A percentile compares a stretch with the other conserved stretches of the same genome.
Evolutionary conservation across 805 yeast genomes (phyloP).

Genomic region (Yamadazyma endophytica): DNA sequence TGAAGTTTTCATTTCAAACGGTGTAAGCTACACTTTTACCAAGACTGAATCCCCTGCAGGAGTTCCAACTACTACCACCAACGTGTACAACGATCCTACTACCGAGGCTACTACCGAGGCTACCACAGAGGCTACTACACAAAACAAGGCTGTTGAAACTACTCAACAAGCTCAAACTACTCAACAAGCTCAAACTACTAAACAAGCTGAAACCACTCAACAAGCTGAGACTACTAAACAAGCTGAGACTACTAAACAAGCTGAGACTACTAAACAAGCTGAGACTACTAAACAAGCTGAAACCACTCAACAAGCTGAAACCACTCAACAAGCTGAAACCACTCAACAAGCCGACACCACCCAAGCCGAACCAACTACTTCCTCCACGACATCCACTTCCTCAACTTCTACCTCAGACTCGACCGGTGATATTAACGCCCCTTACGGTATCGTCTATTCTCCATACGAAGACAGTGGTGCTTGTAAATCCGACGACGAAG

Average conservation of each 20-base stretch:
- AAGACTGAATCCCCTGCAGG: conserved; percentile 29
- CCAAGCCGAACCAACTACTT: conserved; percentile 13
- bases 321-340: conserved; percentile 9
- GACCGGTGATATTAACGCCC: conserved; percentile 29
- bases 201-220: conserved; percentile 6
- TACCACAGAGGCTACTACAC: conserved; percentile 13
- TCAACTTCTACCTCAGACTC: conserved; percentile 12
- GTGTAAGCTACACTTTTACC: conserved; percentile 48
- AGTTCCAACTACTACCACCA: conserved; percentile 29
- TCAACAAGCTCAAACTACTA: conserved; percentile 20
- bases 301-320: conserved; percentile 10
- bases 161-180: conserved; percentile 28
- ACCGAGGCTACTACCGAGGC: conserved; percentile 29
- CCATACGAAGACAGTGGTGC: conserved; percentile 69
- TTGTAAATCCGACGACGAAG: conserved; percentile 59
- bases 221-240: conserved; percentile 8
- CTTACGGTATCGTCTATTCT: conserved; percentile 65
- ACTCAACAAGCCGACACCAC: conserved; percentile 22
- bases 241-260: conserved; percentile 6
- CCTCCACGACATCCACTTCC: conserved; percentile 11
- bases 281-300: conserved; percentile 6
- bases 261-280: conserved; percentile 11
- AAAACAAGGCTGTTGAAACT: conserved; percentile 12
- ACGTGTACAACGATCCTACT: conserved; percentile 15
- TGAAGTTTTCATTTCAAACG: conserved; percentile 48